These are phyloP conservation scores for Teratosphaeria gauchensis DNA, from an alignment of 2,329 filamentous ascomycete species.

Conservation along the genomic window DNA sequence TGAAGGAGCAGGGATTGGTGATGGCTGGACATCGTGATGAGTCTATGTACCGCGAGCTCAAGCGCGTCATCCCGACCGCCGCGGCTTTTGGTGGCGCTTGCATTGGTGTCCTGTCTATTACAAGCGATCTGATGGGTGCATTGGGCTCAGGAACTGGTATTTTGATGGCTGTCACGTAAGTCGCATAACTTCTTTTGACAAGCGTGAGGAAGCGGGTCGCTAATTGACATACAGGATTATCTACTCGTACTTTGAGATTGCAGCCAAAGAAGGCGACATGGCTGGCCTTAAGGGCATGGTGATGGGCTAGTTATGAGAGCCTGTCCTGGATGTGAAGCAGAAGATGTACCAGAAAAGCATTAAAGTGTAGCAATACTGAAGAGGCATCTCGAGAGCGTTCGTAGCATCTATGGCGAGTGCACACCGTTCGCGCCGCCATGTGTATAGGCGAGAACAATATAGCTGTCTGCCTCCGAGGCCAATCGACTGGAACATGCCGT, in stretches of 20 bases:
- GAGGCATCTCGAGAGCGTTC: not conserved
- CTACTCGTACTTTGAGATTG: constrained; percentile 81
- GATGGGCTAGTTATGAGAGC: constrained; percentile 28
- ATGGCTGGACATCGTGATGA: constrained; percentile 99
- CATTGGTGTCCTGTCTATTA: constrained; percentile 94
- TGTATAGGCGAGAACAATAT: not conserved
- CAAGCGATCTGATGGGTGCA: constrained; percentile 89
- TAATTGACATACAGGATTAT: constrained; percentile 1
- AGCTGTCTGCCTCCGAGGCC: not conserved
- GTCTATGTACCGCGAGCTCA: constrained; percentile 99
- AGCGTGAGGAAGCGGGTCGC: not conserved
- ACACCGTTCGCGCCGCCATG: not conserved
- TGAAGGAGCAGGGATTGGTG: constrained; percentile 98
- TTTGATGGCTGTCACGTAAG: constrained; percentile 94
- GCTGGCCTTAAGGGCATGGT: constrained; percentile 63
- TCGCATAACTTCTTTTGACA: constrained; percentile 19
- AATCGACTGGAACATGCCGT: not conserved
- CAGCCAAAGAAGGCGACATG: constrained; percentile 95
- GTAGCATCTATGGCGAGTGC: not conserved
- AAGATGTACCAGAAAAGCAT: not conserved
- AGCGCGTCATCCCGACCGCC: constrained; percentile 96
- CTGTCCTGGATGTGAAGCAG: not conserved
- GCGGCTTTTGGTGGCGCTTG: constrained; percentile 97
- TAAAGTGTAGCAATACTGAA: not conserved
- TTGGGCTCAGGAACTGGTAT: constrained; percentile 96